Evolutionary conservation across 345 rosid genomes (phyloP).

Genomic region (Euphorbia tirucalli): DNA sequence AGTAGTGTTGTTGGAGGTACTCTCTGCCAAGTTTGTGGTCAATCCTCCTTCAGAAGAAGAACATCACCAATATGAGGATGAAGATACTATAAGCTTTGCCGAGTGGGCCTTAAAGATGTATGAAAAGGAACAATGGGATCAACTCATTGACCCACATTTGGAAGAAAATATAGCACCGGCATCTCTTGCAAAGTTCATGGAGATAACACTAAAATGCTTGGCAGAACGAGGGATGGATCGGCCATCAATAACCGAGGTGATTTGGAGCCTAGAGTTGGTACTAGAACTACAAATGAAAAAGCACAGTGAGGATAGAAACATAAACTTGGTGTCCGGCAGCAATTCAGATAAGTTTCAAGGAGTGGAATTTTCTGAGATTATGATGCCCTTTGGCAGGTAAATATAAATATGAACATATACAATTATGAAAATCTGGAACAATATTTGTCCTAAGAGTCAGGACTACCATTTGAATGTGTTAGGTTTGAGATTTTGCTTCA

Average conservation of each 20-base stretch:
- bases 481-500: too few relatives aligned
- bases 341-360: slow-evolving; percentile 13
- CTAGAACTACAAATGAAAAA: slow-evolving; percentile 5
- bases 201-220: slow-evolving; percentile 14
- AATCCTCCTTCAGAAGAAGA: background rate
- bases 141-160: slow-evolving; percentile 15
- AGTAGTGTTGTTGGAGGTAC: slow-evolving; percentile 10
- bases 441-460: background rate
- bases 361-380: slow-evolving; percentile 17
- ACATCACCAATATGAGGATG: background rate
- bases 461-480: background rate
- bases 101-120: slow-evolving; percentile 11
- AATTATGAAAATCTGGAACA: background rate
- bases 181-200: slow-evolving; percentile 16
- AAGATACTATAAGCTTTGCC: slow-evolving; percentile 5
- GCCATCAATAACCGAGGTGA: slow-evolving; percentile 22
- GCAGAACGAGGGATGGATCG: slow-evolving; percentile 23
- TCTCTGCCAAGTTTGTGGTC: slow-evolving; percentile 11
- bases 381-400: slow-evolving; percentile 1
- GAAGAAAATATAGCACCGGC: background rate
- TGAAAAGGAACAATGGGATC: background rate
- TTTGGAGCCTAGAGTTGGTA: slow-evolving; percentile 27
- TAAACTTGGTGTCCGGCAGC: background rate
- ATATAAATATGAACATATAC: background rate
- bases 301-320: background rate